Conservation (phyloP, 441 rosid species). For the Raphanus hybrid region DNA sequence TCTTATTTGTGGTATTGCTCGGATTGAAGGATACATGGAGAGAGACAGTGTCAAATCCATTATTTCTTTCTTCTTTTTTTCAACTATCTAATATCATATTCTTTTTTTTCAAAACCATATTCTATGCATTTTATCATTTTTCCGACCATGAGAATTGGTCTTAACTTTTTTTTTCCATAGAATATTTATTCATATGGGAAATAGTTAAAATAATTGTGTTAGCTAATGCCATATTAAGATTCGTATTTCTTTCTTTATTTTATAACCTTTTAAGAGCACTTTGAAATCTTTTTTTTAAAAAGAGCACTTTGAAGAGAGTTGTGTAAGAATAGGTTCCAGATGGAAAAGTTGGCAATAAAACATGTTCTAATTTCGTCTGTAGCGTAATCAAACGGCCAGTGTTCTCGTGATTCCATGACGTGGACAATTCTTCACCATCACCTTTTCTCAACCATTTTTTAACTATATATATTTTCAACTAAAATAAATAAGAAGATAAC, state of each 20-base stretch:
- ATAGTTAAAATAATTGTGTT: not conserved
- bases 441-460: not conserved
- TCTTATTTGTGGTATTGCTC: not conserved
- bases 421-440: not conserved
- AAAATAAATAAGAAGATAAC: no score
- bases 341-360: slow-evolving; percentile 39
- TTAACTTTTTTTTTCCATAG: slow-evolving; percentile 12
- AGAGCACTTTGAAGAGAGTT: slow-evolving; percentile 34
- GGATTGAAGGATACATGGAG: slow-evolving; percentile 26
- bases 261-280: not conserved
- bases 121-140: slow-evolving; percentile 29
- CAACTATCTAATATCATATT: slow-evolving; percentile 21
- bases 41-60: slow-evolving; percentile 5
- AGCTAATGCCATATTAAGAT: slow-evolving; percentile 20
- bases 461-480: no score
- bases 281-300: not conserved
- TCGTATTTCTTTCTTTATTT: not conserved
- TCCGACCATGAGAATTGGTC: slow-evolving; percentile 39
- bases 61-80: not conserved
- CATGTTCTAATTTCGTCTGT: not conserved
- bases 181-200: slow-evolving; percentile 11
- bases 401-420: not conserved
- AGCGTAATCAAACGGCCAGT: not conserved
- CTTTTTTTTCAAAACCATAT: slow-evolving; percentile 1
- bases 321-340: slow-evolving; percentile 41